Percentiles rank a stretch among this genome's conserved stretches.
Conservation (phyloP, 2,329 filamentous ascomycete genomes). For the Alternaria sp. region DNA sequence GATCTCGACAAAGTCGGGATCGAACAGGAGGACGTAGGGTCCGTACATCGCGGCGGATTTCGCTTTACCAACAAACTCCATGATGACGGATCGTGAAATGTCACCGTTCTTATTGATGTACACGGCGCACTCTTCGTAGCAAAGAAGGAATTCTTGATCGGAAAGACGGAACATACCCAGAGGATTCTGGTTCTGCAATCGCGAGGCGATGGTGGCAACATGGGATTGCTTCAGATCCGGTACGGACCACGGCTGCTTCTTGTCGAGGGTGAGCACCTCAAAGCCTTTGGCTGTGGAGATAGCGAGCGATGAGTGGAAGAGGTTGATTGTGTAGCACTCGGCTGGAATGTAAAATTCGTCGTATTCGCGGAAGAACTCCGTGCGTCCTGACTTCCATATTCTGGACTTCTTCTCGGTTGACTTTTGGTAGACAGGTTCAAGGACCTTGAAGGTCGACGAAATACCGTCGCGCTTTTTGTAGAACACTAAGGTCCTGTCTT, state of each 20-base stretch:
- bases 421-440: constrained; percentile 95
- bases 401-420: constrained; percentile 83
- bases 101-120: constrained; percentile 99
- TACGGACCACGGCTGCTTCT: constrained; percentile 94
- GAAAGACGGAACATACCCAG: constrained; percentile 96
- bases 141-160: constrained; percentile 80
- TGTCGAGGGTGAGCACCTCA: constrained; percentile 95
- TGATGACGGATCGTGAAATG: constrained; percentile 89
- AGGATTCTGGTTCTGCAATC: constrained; percentile 83
- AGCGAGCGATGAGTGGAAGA: constrained; percentile 94
- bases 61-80: constrained; percentile 98
- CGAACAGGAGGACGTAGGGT: constrained; percentile 90
- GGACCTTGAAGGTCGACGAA: constrained; percentile 93
- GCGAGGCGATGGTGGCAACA: constrained; percentile 83
- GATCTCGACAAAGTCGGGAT: constrained; percentile 96
- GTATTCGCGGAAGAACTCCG: constrained; percentile 96
- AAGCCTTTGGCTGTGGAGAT: constrained; percentile 92
- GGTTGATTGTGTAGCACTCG: constrained; percentile 92
- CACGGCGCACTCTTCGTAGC: constrained; percentile 94
- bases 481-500: constrained; percentile 91
- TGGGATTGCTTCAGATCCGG: constrained; percentile 82
- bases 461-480: constrained; percentile 96
- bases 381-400: constrained; percentile 74
- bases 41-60: constrained; percentile 87
- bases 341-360: constrained; percentile 98